Base-by-base conservation (phyloP, 164 flowering plant species). In the Malania oleifera region DNA sequence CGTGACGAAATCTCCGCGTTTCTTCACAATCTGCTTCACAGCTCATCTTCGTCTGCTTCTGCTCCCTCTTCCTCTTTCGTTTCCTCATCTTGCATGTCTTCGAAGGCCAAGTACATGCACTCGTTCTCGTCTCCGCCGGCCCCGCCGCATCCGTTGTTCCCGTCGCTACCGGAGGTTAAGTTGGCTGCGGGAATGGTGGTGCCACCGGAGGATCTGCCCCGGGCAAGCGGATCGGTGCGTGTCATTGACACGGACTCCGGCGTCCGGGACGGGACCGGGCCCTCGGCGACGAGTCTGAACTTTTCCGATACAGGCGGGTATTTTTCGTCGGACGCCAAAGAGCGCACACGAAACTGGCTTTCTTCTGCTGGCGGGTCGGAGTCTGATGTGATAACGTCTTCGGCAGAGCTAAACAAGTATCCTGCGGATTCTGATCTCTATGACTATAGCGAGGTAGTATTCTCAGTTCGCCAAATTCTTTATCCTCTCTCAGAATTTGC, bases 391-490 rank as follows among this genome's bases (percentile, higher is more conserved):
- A 70, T 46, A 15, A 34, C 60, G 41, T 61, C 41, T 57, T 48
- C 75, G 11, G 59, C 10, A 14, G 65, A 63, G 63, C 53, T 74
- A 52, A 60, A 67, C 48, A 70, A 58, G 46, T 19, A 37, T 17
- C 55, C 52, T 47, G 53, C 26, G 61, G 75, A 75, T 43, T 73
- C 66, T 28, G 85, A 75, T 40, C 56, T 66, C n/a, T 78, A 71
- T 5, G 79, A 79, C 5, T 72, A 80, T 19, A 77, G 77, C 69
- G 83, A 80, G 85, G 86, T 80, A 34, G 8, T 26, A 47, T 37
- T 52, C 15, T 34, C 12, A 13, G 3, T 56, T 17, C 34, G 49
- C 6, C 19, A 4, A 23, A 34, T 19, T 58, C 15, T 18, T 17
- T 13, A 18, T 39, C 29, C 48, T 37, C 29, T 3, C 24, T 50